Conservation (phyloP, 768 basidiomycete species). For the Saitozyma podzolica region DNA sequence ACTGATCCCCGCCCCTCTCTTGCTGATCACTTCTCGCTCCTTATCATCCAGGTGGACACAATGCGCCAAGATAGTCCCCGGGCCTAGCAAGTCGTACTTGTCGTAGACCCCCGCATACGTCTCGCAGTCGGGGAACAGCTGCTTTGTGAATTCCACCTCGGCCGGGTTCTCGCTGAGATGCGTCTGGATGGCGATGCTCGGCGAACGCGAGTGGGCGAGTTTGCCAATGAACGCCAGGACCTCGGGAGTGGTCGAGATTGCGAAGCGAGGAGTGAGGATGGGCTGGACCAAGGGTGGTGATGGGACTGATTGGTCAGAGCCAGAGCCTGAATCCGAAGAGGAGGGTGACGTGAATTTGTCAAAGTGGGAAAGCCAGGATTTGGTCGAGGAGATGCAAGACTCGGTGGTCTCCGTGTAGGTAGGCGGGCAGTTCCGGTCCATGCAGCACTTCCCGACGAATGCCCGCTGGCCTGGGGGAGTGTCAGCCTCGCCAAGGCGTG, state of each 20-base stretch:
- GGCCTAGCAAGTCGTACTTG: slow-evolving; percentile 67
- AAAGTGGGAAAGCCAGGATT: slow-evolving; percentile 73
- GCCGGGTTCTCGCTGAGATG: slow-evolving; percentile 81
- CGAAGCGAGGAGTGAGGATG: slow-evolving; percentile 93
- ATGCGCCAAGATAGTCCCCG: slow-evolving; percentile 84
- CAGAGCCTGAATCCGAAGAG: neutral
- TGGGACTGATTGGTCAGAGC: slow-evolving; percentile 1
- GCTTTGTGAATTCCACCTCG: slow-evolving; percentile 68
- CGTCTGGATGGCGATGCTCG: slow-evolving; percentile 77
- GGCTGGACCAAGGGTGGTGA: slow-evolving; percentile 70
- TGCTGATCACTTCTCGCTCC: slow-evolving; percentile 72
- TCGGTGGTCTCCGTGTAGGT: slow-evolving; percentile 67
- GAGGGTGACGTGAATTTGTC: slow-evolving; percentile 53
- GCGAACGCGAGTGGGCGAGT: slow-evolving; percentile 61
- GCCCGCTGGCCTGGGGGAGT: slow-evolving; percentile 38
- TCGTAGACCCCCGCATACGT: slow-evolving; percentile 85
- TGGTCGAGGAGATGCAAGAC: slow-evolving; percentile 16
- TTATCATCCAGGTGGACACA: slow-evolving; percentile 73
- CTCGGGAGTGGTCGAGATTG: slow-evolving; percentile 77
- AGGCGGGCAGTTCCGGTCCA: slow-evolving; percentile 72
- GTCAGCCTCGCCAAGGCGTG: too few relatives aligned
- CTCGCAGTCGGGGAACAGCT: slow-evolving; percentile 64
- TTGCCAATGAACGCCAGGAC: slow-evolving; percentile 66
- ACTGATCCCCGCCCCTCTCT: slow-evolving; percentile 70
- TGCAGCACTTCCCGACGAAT: slow-evolving; percentile 64